Percentiles rank a stretch among this genome's conserved stretches.
Conservation (phyloP, 345 rosid species). For the Odontarrhena argentea region DNA sequence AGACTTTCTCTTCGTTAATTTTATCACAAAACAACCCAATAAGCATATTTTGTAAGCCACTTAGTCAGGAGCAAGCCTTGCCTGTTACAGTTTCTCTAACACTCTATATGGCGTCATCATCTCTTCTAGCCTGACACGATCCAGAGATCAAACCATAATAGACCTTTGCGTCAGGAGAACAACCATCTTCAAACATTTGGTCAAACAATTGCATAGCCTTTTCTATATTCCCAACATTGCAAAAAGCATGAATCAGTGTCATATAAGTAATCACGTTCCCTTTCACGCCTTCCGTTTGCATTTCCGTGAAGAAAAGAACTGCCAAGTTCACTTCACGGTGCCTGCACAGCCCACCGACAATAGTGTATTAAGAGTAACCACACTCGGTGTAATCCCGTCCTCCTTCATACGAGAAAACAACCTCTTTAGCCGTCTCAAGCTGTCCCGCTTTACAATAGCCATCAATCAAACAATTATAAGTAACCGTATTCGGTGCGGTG, state of each 20-base stretch:
- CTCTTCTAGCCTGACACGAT: slow-evolving; percentile 62
- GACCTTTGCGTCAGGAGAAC: slow-evolving; percentile 59
- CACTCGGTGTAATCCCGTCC: slow-evolving; percentile 53
- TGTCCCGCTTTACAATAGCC: slow-evolving; percentile 72
- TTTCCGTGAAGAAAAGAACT: slow-evolving; percentile 51
- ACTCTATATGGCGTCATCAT: slow-evolving; percentile 54
- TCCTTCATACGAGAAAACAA: slow-evolving; percentile 63
- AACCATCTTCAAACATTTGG: slow-evolving; percentile 52
- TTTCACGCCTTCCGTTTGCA: slow-evolving; percentile 55
- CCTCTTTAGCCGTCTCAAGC: slow-evolving; percentile 56
- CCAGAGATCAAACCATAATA: slow-evolving; percentile 68
- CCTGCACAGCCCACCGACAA: slow-evolving; percentile 76
- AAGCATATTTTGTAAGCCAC: slow-evolving; percentile 72
- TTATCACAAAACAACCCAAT: slow-evolving; percentile 60
- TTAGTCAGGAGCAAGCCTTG: slow-evolving; percentile 60
- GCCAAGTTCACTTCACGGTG: slow-evolving; percentile 61
- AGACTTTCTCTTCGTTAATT: slow-evolving; percentile 56
- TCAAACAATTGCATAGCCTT: slow-evolving; percentile 61
- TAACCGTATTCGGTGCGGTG: slow-evolving; percentile 53
- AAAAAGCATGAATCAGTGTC: slow-evolving; percentile 61
- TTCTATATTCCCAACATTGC: slow-evolving; percentile 59
- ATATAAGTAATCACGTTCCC: slow-evolving; percentile 57
- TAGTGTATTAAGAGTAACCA: slow-evolving; percentile 56
- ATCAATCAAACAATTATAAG: slow-evolving; percentile 72
- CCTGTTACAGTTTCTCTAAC: slow-evolving; percentile 52